Percentiles rank a stretch among this genome's conserved stretches.
phyloP scores from a whole-genome alignment of 805 yeast species.

The Candida germanica region DNA sequence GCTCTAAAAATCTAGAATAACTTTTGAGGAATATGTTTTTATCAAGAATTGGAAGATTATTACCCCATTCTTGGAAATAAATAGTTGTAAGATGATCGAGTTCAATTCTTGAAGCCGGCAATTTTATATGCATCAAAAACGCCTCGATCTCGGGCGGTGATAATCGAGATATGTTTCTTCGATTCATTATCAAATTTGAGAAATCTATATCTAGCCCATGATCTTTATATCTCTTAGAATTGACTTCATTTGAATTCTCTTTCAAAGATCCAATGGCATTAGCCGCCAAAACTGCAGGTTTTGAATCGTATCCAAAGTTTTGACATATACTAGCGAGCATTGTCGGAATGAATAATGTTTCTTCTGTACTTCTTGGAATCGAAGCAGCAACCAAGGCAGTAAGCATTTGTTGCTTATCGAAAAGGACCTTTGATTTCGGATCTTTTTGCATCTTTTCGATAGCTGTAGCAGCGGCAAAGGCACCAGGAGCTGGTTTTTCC shows the following conservation, averaged over 20 bases:
- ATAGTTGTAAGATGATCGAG: slow-evolving; percentile 65
- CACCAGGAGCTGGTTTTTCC: slow-evolving; percentile 71
- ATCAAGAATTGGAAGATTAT: slow-evolving; percentile 65
- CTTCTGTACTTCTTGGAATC: slow-evolving; percentile 75
- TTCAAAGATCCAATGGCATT: slow-evolving; percentile 68
- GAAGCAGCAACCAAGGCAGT: slow-evolving; percentile 60
- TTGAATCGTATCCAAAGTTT: slow-evolving; percentile 67
- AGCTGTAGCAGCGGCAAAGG: slow-evolving; percentile 62
- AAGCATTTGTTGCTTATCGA: slow-evolving; percentile 34
- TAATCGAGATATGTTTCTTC: slow-evolving; percentile 23
- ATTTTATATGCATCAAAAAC: slow-evolving; percentile 35
- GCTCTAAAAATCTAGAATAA: slow-evolving; percentile 46
- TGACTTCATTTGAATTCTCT: slow-evolving; percentile 30
- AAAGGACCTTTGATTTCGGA: slow-evolving; percentile 18
- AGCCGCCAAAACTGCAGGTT: slow-evolving; percentile 68
- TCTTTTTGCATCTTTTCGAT: slow-evolving; percentile 51
- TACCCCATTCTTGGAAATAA: slow-evolving; percentile 78
- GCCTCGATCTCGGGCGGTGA: slow-evolving; percentile 39
- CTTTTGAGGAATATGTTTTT: slow-evolving; percentile 62
- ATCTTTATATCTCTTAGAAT: slow-evolving; percentile 9
- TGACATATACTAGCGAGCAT: slow-evolving; percentile 66
- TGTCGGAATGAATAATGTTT: slow-evolving; percentile 71
- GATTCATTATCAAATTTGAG: slow-evolving; percentile 24
- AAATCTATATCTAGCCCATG: slow-evolving; percentile 13
- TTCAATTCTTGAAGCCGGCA: slow-evolving; percentile 52